Evolutionary conservation across 441 rosid species (phyloP).

Genomic region (Pelargonium citronellum): DNA sequence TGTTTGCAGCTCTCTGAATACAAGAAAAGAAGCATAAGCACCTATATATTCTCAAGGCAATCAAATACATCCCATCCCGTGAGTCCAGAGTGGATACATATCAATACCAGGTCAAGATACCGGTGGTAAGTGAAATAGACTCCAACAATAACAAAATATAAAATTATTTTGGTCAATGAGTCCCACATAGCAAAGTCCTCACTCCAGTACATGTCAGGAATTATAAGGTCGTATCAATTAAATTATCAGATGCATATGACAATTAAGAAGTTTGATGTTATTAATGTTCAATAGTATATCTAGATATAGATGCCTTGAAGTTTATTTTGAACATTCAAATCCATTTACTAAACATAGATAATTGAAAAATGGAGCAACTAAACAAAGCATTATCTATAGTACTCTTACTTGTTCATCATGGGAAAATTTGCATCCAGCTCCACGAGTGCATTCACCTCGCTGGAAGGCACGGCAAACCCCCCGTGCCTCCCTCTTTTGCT

Average conservation of each 20-base stretch:
- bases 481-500: conserved; percentile 70
- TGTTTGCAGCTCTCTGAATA: conserved; percentile 86
- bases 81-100: not conserved
- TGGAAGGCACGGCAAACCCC: conserved; percentile 92
- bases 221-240: not conserved
- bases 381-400: conserved; percentile 5
- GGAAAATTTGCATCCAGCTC: conserved; percentile 82
- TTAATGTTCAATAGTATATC: not conserved
- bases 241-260: not conserved
- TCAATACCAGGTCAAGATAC: not conserved
- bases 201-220: not conserved
- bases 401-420: conserved; percentile 72
- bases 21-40: conserved; percentile 18
- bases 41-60: not conserved
- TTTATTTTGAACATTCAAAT: not conserved
- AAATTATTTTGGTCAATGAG: not conserved
- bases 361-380: not conserved
- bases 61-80: not conserved
- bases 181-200: not conserved
- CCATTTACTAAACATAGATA: not conserved
- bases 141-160: not conserved
- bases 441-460: conserved; percentile 81
- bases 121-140: not conserved
- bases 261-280: not conserved
- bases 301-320: not conserved